Base-by-base conservation (phyloP, 2,329 filamentous ascomycete genomes). In the Fusarium sp. region DNA sequence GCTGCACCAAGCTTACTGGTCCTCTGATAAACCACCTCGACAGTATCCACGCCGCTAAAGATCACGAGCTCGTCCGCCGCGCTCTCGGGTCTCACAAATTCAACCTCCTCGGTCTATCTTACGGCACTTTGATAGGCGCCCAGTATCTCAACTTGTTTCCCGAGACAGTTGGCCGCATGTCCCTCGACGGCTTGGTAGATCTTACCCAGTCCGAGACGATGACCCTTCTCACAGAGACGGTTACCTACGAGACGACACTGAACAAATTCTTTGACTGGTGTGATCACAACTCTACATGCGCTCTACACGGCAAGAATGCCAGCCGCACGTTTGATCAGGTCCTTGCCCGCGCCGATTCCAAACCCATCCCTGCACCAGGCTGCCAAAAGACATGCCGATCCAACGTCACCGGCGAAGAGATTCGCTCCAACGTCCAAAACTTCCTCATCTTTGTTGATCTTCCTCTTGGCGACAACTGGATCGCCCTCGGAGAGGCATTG, bases 91-190 rank as follows among this genome's bases (percentile, higher is more conserved):
- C 63, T 0, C 58, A 76, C 1, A 76, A 79, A n/a, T 69, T 81
- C 42, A 77, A 80, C 47, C 81, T 79, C 45, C 80, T 82, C 61
- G 83, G 84, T 0, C 74, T 82, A 54, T 83, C 80, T 6, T 84
- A 85, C 50, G 83, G 83, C 0, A 81, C 80, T 2, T 45, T 82
- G 11, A 67, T 84, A 9, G 83, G 84, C 1, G 61, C 67, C 11
- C 79, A 79, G 3, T 83, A 81, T 50, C 79, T 80, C 2, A 76
- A 78, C 1, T 76, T 84, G 66, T 80, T 78, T 11, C 78, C 80
- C 2, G 57, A 76, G 9, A 67, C 66, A 1, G 72, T 80, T 3
- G 74, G 75, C 1, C 78, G 80, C 1, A 75, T 81, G 69, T 66
- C 74, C 7, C 72, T 81, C 9, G 80, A 81, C 27, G 77, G 76